Evolutionary conservation across 148 eudicot genomes (phyloP), one percentile per base, ranked within the genome.

Genomic region (Bassia scoparia): DNA sequence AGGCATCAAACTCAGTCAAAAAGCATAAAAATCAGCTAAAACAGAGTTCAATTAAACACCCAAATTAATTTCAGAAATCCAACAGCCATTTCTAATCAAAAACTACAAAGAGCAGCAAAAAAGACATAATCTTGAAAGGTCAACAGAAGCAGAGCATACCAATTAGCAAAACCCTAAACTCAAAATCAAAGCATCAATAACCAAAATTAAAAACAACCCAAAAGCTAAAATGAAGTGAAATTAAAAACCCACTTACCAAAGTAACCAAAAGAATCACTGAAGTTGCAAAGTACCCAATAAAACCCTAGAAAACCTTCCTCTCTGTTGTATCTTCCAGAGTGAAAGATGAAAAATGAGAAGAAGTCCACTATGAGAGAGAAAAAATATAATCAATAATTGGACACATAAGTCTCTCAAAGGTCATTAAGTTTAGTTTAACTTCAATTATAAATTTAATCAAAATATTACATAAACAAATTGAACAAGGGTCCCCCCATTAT

Each of bases 241-340:
- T 23, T 16, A 3, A 16, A 52, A 52, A 52, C 56, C 24, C 56
- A 64, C 59, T 74, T 50, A 79, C 82, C 78, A 74, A 70, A 0
- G 5, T 58, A 37, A 24, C 53, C 69, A 33, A n/a, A 35, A 56
- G 50, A 27, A 44, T 9, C n/a, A 53, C 70, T 52, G n/a, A n/a
- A n/a, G n/a, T n/a, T n/a, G n/a, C 23, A 75, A 65, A 29, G 55
- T 60, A n/a, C 53, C 15, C 20, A 43, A 30, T 43, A 76, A 82
- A 82, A 79, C 85, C 85, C 85, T 82, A 82, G 85, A 74, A 61
- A 23, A 37, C 66, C 69, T 60, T 68, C 66, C 71, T 67, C 74
- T 48, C 34, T 76, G 71, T 44, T 68, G 70, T 76, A 55, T 24
- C 29, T 31, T 73, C 68, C 56, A 60, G 34, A 65, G 56, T 30